Base-by-base conservation (phyloP, 495 filamentous ascomycete genomes). In the Penicillium salamii region DNA sequence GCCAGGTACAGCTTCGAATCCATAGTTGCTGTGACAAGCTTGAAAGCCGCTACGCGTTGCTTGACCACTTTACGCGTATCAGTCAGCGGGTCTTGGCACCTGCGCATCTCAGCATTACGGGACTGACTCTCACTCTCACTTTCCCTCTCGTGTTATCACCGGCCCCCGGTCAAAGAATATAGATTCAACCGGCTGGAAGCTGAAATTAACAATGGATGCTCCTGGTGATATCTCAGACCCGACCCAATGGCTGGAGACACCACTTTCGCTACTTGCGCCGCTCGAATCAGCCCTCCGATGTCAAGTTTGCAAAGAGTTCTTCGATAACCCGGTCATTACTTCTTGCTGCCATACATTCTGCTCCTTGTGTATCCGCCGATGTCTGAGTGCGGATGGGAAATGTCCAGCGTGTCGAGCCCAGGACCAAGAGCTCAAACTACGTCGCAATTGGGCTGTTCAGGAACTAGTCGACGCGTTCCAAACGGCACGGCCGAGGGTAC, bases 271-370 rank as follows among this genome's bases (percentile, higher is more conserved):
- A 28, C 78, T 98, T 47, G 75, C 83, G 40, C 75, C 84, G 5
- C 79, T 99, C 46, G 93, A 99, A 59, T 82, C 89, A 33, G 82
- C 89, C 13, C 78, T 99, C 13, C 88, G 91, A 54, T 99, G 93
- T 68, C 87, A 97, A 59, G 86, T 99, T 49, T 99, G 93, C 79
- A 97, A 97, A 69, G 93, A 99, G 65, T 95, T 97, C 68, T 97
- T 87, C 72, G 79, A 81, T 51, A 91, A 88, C 18, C 93, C 93
- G 1, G 91, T 99, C 76, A 84, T 97, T 45, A 99, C 93, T 1
- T 86, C 86, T 0, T 99, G 93, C 76, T 87, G 82, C 34, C 93
- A 99, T 66, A 97, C 93, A 0, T 99, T 99, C 63, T 99, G 93
- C 76, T 96, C 91, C 13, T 67, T 92, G 23, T 99, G 93, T 66